Conservation (phyloP, 345 rosid species). For the Diplotaxis tenuifolia region DNA sequence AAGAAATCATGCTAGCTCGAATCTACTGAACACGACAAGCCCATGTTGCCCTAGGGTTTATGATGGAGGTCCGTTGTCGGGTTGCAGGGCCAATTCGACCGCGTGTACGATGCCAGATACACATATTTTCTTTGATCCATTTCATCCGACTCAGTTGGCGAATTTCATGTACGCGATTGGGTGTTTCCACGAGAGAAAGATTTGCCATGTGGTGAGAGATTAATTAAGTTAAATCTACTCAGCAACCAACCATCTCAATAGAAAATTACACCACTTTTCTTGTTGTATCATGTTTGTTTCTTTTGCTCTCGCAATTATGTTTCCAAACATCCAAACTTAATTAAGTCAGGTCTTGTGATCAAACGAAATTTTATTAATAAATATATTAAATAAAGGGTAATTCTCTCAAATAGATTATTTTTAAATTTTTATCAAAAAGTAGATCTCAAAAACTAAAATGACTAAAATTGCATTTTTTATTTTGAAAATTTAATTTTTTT, state of each 20-base stretch:
- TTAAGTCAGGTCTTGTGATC: too few relatives aligned
- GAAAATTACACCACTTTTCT: not conserved
- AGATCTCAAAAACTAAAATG: too few relatives aligned
- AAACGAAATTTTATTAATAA: too few relatives aligned
- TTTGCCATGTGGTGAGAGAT: not conserved
- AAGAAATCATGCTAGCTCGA: slow-evolving; percentile 19
- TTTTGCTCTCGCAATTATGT: not conserved
- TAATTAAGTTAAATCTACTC: not conserved
- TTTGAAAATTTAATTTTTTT: too few relatives aligned
- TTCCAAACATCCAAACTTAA: not conserved
- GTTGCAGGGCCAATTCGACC: not conserved
- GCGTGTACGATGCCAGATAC: not conserved
- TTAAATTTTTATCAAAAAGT: too few relatives aligned
- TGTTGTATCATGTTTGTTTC: not conserved
- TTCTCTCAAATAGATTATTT: too few relatives aligned
- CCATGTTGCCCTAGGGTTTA: slow-evolving; percentile 34
- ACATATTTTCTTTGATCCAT: slow-evolving; percentile 21
- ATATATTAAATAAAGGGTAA: too few relatives aligned
- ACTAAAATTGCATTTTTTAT: too few relatives aligned
- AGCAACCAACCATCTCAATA: not conserved
- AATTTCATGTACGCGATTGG: slow-evolving; percentile 11
- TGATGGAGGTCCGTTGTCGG: slow-evolving; percentile 10
- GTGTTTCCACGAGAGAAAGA: slow-evolving; percentile 11
- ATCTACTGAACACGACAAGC: slow-evolving; percentile 6
- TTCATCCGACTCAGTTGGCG: slow-evolving; percentile 28